Base-by-base conservation (phyloP, 306 rosid genomes). In the Prunus padus region DNA sequence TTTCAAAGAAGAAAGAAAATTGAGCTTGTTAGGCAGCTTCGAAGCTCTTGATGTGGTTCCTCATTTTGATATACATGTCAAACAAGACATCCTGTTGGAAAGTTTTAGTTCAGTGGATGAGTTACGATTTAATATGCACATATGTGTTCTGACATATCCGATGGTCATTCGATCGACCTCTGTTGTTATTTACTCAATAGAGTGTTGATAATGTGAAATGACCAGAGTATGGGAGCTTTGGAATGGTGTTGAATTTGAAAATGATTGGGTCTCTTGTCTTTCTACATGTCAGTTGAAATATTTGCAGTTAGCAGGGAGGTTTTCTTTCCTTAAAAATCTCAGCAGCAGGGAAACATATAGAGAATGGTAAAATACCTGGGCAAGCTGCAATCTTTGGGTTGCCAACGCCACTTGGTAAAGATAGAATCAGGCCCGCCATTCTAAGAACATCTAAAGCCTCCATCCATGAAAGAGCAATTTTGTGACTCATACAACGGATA, bases 351-450 rank as follows among this genome's bases (percentile, higher is more conserved):
- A 50, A 11, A 54, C 19, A 19, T 73, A 77, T 45, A 69, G 25
- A 56, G 14, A 37, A 31, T 7, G 8, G 47, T 33, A 52, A 6
- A 71, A 55, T 74, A 93, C 98, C 98, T 91, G 79, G 98, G 97
- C 87, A 93, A 86, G 85, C 87, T 84, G 82, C 98, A 93, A 73
- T 65, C 72, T 73, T 82, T 83, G 67, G 98, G 98, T 50, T 91
- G 96, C 98, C 98, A 93, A 59, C 96, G 89, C 97, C 98, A 91
- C 65, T 91, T 93, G 49, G 96, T 88, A 67, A 85, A 89, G 82
- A 89, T 82, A 50, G 71, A 67, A 67, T 89, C 97, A 72, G 91
- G 91, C 47, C 97, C 86, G 6, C 93, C 90, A 73, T 88, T 89
- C 80, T 91, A 91, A 65, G 82, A 74, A 79, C 98, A 93, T 5